These are phyloP conservation scores for Ambrosia hybrid DNA, from an alignment of 140 eudicot species.

Conservation along the genomic window DNA sequence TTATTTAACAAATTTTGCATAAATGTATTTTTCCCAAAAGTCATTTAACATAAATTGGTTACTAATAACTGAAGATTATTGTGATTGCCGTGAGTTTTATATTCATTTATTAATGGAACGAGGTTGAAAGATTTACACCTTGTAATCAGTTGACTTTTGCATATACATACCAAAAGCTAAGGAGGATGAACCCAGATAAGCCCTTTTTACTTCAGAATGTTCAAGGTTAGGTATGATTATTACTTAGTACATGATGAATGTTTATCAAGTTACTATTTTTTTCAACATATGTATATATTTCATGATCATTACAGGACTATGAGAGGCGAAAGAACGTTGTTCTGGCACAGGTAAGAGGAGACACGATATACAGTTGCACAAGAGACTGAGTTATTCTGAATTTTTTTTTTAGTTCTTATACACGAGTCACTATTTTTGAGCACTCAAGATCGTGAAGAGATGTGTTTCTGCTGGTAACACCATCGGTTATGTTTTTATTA, in stretches of 20 bases:
- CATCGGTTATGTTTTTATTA: not conserved
- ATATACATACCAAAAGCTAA: slow-evolving; percentile 72
- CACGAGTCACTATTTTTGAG: too few relatives aligned
- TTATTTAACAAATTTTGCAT: too few relatives aligned
- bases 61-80: not conserved
- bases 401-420: not conserved
- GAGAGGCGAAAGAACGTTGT: slow-evolving; percentile 81
- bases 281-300: not conserved
- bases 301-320: slow-evolving; percentile 64
- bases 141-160: slow-evolving; percentile 93
- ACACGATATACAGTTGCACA: slow-evolving; percentile 42
- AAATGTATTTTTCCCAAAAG: too few relatives aligned
- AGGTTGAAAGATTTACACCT: slow-evolving; percentile 88
- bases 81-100: not conserved
- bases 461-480: not conserved
- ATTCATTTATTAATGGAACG: slow-evolving; percentile 29
- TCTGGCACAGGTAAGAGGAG: too few relatives aligned
- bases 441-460: too few relatives aligned
- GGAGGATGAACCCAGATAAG: slow-evolving; percentile 58
- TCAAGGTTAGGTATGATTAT: slow-evolving; percentile 50
- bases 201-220: slow-evolving; percentile 64
- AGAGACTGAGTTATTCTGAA: slow-evolving; percentile 38
- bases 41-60: too few relatives aligned
- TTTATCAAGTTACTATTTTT: not conserved
- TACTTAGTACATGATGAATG: not conserved